Evolutionary conservation across 371 early-diverging fungal species (phyloP), one percentile per base, ranked within the genome.

Genomic region (Circinella minor): DNA sequence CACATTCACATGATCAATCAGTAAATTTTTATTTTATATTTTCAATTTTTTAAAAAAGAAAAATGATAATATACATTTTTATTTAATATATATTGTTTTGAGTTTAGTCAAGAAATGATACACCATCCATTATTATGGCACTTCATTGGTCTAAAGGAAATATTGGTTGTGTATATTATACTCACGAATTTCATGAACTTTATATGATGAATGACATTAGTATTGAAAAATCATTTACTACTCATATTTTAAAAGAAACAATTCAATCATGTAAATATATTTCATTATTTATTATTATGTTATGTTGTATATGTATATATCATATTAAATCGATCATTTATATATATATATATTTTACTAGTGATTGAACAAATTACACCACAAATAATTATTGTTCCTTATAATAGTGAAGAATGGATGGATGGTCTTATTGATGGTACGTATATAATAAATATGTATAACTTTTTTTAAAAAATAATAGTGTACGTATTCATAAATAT

Each of bases 91-190:
- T 2, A 27, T 27, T 27, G 27, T 27, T 27, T 27, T 27, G 27
- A 2, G 5, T n/a, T 13, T 51, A 51, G 51, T 17, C n/a, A 4
- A 51, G 17, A 51, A 15, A n/a, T 15, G 51, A 51, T 13, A 5
- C 51, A 13, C 11, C 63, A 14, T 11, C 79, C 43, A 11, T 43
- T 7, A 78, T 84, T 17, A 68, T 89, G 72, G 88, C 88, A 1
- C 54, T 89, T 17, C 77, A 81, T 17, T 77, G 78, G 67, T 71
- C 71, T 36, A 71, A 72, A 2, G 65, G 77, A n/a, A 78, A 68
- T 37, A 38, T 88, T 14, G 91, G 91, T 9, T 86, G 87, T 48
- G 79, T 86, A 6, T 90, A 86, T 66, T 89, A 85, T 64, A 74
- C 74, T 43, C 74, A 72, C 15, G 69, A 69, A 9, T 67, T 57